phyloP scores from a whole-genome alignment of 1,284 basidiomycete genomes.

The Heterobasidion irregulare region DNA sequence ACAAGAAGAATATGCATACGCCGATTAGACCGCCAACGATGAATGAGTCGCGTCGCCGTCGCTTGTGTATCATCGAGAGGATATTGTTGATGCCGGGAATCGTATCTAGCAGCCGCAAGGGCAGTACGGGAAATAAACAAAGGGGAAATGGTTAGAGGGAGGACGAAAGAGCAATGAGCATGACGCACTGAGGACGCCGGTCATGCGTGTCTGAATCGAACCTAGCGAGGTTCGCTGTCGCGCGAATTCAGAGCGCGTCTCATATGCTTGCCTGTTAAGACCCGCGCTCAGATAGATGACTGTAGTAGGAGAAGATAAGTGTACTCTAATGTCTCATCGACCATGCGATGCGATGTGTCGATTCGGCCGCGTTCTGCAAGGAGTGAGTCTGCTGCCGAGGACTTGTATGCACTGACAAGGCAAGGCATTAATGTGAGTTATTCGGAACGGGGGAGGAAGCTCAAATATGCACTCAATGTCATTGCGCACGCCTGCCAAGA shows the following conservation, averaged over 20 bases:
- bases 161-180: not conserved
- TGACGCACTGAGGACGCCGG: slow-evolving; percentile 68
- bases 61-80: slow-evolving; percentile 86
- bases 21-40: slow-evolving; percentile 87
- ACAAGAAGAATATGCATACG: slow-evolving; percentile 70
- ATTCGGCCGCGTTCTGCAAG: slow-evolving; percentile 84
- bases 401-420: slow-evolving; percentile 70
- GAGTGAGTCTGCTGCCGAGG: slow-evolving; percentile 79
- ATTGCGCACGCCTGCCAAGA: slow-evolving; percentile 87
- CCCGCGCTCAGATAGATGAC: slow-evolving; percentile 5
- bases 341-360: slow-evolving; percentile 91
- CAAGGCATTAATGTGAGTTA: not conserved
- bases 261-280: slow-evolving; percentile 83
- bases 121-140: not conserved
- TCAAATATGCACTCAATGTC: slow-evolving; percentile 77
- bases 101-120: slow-evolving; percentile 43
- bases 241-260: slow-evolving; percentile 92
- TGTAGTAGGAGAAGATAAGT: slow-evolving; percentile 17
- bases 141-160: slow-evolving; percentile 1
- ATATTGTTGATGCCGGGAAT: slow-evolving; percentile 93
- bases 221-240: slow-evolving; percentile 72
- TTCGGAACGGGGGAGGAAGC: not conserved
- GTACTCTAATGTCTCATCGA: slow-evolving; percentile 86
- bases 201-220: slow-evolving; percentile 79
- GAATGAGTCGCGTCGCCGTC: slow-evolving; percentile 83